Evolutionary conservation across 805 yeast genomes (phyloP).

Genomic region (Candida boidinii): DNA sequence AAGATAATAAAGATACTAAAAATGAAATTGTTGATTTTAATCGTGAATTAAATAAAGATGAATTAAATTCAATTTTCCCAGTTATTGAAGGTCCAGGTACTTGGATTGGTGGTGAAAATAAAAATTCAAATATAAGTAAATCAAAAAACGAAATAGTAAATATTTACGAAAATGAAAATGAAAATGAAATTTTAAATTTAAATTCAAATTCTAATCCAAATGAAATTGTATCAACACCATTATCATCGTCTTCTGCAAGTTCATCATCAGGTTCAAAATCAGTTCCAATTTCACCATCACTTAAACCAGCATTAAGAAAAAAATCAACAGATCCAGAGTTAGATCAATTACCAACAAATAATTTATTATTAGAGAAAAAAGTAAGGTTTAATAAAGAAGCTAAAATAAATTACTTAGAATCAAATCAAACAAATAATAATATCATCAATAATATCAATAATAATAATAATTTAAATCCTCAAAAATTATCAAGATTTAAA

Average conservation of each 20-base stretch:
- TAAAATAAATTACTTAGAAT: constrained; percentile 19
- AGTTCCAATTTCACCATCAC: constrained; percentile 5
- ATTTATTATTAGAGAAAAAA: constrained; percentile 14
- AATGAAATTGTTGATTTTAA: too few relatives aligned
- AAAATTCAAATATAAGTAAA: constrained; percentile 26
- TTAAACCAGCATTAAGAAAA: constrained; percentile 14
- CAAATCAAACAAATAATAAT: neutral
- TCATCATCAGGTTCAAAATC: constrained; percentile 8
- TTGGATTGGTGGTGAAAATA: constrained; percentile 25
- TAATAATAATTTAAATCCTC: too few relatives aligned
- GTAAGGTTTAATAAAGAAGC: constrained; percentile 25
- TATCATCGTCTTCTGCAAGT: neutral
- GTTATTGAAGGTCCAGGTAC: constrained; percentile 30
- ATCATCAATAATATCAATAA: neutral
- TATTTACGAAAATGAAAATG: too few relatives aligned
- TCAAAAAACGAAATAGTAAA: constrained; percentile 31
- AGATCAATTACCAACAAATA: constrained; percentile 1
- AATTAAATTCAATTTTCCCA: constrained; percentile 30
- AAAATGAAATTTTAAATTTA: constrained; percentile 15
- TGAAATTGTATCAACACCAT: neutral
- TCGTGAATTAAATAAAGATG: constrained; percentile 19
- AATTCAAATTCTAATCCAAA: too few relatives aligned
- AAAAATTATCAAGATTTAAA: too few relatives aligned
- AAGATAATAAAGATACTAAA: neutral
- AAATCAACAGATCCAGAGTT: constrained; percentile 3